Evolutionary conservation across 495 filamentous ascomycete genomes (phyloP).

Genomic region (Coniosporium apollinis): DNA sequence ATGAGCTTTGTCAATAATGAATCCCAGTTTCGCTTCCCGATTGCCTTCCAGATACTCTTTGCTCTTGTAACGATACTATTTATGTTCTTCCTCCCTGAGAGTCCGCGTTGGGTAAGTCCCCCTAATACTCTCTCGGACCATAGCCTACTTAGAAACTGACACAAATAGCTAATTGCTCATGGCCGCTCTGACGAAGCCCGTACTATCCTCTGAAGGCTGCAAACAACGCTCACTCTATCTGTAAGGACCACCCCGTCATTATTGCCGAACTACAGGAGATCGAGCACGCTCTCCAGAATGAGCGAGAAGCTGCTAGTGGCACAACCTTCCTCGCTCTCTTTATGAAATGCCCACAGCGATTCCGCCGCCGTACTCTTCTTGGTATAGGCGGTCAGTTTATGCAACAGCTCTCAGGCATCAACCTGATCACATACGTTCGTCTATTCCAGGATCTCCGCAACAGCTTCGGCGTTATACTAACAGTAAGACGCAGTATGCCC

Average conservation of each 20-base stretch:
- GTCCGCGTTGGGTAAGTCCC: no score
- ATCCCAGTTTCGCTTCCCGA: slow-evolving; percentile 13
- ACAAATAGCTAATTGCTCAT: slow-evolving; percentile 33
- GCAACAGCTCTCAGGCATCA: slow-evolving; percentile 26
- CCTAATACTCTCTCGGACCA: no score
- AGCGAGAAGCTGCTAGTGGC: no score
- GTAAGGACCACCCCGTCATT: no score
- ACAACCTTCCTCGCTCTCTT: no score
- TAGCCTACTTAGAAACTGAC: no score
- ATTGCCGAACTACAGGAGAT: no score
- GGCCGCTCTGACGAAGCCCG: slow-evolving; percentile 29
- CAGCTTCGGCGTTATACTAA: background rate
- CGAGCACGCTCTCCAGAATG: slow-evolving; percentile 17
- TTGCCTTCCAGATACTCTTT: slow-evolving; percentile 17
- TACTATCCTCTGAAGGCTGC: slow-evolving; percentile 33
- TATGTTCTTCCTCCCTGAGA: no score
- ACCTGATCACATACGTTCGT: slow-evolving; percentile 38
- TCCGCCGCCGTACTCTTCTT: background rate
- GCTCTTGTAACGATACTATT: background rate
- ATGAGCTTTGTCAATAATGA: slow-evolving; percentile 5
- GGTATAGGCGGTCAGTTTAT: background rate
- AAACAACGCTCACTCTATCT: no score
- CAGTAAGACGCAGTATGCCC: background rate
- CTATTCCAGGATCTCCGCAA: no score
- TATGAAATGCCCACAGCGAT: no score